Conservation (phyloP, 163 green algal genomes). For the Scenedesmus sp. region DNA sequence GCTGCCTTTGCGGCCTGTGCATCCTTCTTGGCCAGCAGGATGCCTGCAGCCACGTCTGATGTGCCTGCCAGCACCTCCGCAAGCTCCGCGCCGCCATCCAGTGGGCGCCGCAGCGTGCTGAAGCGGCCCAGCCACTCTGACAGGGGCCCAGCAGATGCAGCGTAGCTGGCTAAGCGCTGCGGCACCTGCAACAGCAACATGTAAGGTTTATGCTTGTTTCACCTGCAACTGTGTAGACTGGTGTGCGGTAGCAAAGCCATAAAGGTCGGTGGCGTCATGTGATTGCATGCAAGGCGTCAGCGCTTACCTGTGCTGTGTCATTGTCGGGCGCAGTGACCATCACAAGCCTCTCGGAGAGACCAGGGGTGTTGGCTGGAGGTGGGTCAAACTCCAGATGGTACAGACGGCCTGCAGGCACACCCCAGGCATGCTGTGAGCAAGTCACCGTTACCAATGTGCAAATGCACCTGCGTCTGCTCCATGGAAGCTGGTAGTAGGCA, state of each 20-base stretch:
- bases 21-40: slow-evolving; percentile 69
- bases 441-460: too few species aligned
- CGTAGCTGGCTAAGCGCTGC: slow-evolving; percentile 63
- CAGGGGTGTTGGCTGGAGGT: slow-evolving; percentile 73
- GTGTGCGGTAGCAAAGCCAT: not conserved
- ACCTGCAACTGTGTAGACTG: not conserved
- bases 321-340: slow-evolving; percentile 47
- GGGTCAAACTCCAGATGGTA: slow-evolving; percentile 86
- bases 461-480: too few species aligned
- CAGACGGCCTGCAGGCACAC: slow-evolving; percentile 57
- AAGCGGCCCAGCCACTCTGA: slow-evolving; percentile 74
- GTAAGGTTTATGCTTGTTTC: not conserved
- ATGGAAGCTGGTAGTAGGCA: not conserved
- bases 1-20: slow-evolving; percentile 61
- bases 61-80: slow-evolving; percentile 63
- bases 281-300: not conserved
- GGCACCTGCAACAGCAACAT: slow-evolving; percentile 59
- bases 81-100: slow-evolving; percentile 57
- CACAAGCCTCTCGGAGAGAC: slow-evolving; percentile 71
- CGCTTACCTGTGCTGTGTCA: slow-evolving; percentile 32
- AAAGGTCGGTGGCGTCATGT: not conserved
- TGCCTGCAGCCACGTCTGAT: slow-evolving; percentile 56
- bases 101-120: slow-evolving; percentile 58
- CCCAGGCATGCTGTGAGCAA: not conserved
- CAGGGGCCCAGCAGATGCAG: slow-evolving; percentile 46